These are phyloP conservation scores for Citrus trifoliata DNA, from an alignment of 345 rosid species.

Conservation along the genomic window DNA sequence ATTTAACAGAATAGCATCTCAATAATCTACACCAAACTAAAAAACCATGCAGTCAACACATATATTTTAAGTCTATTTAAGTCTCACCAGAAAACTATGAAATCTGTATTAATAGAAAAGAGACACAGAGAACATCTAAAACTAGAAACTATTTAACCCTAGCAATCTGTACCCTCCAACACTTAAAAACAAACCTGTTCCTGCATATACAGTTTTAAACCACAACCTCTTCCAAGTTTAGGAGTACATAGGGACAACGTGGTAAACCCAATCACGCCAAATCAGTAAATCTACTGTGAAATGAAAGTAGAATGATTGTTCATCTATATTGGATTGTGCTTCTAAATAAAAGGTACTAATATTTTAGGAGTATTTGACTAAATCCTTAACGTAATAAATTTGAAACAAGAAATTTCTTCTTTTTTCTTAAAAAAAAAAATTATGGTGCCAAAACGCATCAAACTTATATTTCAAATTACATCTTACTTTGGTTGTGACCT, in stretches of 20 bases:
- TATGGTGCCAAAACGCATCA: not conserved
- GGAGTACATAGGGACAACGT: not conserved
- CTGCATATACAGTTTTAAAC: not conserved
- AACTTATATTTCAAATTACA: not conserved
- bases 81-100: not conserved
- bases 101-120: not conserved
- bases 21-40: not conserved
- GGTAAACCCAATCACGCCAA: not conserved
- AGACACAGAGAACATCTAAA: not conserved
- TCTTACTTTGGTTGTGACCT: constrained; percentile 89
- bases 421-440: too few relatives aligned
- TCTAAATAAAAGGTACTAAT: not conserved
- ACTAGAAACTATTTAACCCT: not conserved
- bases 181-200: not conserved
- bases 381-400: not conserved
- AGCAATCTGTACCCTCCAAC: not conserved
- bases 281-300: not conserved
- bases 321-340: not conserved
- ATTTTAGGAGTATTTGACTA: not conserved
- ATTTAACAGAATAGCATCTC: not conserved
- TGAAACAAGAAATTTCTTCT: not conserved
- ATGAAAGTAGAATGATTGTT: not conserved
- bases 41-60: not conserved
- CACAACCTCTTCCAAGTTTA: not conserved
- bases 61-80: not conserved